Conservation (phyloP, 164 flowering plant genomes). For the Vitis riparia region DNA sequence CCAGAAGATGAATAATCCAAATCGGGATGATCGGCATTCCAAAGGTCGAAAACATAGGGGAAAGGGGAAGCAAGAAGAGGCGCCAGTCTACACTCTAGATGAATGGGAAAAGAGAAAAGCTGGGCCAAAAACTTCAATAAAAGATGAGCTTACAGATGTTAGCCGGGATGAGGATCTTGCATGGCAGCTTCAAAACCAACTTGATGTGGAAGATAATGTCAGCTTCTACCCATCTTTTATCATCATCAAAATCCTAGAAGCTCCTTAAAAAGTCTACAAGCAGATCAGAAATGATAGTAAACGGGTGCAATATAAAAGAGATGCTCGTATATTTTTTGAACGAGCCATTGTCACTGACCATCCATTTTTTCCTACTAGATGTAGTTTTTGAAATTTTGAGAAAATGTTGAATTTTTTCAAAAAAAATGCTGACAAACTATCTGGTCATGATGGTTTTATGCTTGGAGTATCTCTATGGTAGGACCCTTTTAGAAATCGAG, state of each 20-base stretch:
- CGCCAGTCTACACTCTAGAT: constrained; percentile 57
- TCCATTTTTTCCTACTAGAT: not conserved
- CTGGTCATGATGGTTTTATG: not conserved
- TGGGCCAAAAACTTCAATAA: constrained; percentile 18
- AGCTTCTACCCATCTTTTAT: constrained; percentile 12
- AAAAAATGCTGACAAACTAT: not conserved
- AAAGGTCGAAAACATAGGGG: constrained; percentile 56
- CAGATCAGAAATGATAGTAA: not conserved
- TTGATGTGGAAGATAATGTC: constrained; percentile 83
- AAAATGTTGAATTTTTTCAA: not conserved
- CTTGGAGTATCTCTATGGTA: not conserved
- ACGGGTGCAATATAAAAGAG: too few species aligned
- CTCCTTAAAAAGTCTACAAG: not conserved
- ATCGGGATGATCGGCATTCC: constrained; percentile 21
- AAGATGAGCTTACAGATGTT: constrained; percentile 26
- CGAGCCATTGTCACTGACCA: not conserved
- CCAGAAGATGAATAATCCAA: constrained; percentile 64
- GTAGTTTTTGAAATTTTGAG: not conserved
- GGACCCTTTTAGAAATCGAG: not conserved
- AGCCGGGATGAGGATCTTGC: constrained; percentile 84
- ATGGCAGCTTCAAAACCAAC: constrained; percentile 81
- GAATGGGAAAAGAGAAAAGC: constrained; percentile 85
- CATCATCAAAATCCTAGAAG: not conserved
- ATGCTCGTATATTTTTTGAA: too few species aligned
- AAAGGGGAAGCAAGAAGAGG: constrained; percentile 60